A percentile compares a stretch with the other conserved stretches of the same genome.
Evolutionary conservation across 2,329 filamentous ascomycete species (phyloP).

Genomic region (Exophiala sp.): DNA sequence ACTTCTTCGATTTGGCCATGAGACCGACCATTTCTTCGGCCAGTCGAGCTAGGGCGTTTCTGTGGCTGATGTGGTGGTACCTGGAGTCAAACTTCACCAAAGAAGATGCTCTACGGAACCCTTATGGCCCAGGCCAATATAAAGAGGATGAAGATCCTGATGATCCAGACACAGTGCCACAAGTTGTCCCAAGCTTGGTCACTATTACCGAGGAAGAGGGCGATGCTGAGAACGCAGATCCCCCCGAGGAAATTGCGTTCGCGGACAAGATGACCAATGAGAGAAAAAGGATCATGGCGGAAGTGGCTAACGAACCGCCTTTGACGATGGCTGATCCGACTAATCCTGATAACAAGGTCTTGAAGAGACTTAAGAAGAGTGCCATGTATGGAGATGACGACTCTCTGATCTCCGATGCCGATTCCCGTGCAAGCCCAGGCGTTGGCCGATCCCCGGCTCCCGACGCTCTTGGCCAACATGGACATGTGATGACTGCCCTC

Average conservation of each 20-base stretch:
- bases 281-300: slow-evolving; percentile 44
- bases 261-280: slow-evolving; percentile 46
- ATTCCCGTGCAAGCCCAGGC: slow-evolving; percentile 27
- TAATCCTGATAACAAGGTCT: slow-evolving; percentile 36
- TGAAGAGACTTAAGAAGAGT: slow-evolving; percentile 44
- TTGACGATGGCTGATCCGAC: slow-evolving; percentile 24
- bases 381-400: slow-evolving; percentile 23
- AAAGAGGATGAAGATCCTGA: slow-evolving; percentile 25
- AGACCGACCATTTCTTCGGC: slow-evolving; percentile 72
- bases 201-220: slow-evolving; percentile 46
- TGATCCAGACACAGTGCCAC: slow-evolving; percentile 41
- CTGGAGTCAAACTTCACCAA: slow-evolving; percentile 80
- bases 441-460: slow-evolving; percentile 24
- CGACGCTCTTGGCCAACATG: slow-evolving; percentile 13
- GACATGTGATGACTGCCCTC: slow-evolving; percentile 20
- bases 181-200: slow-evolving; percentile 45
- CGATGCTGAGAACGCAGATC: slow-evolving; percentile 47
- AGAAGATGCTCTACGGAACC: slow-evolving; percentile 82
- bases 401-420: slow-evolving; percentile 24
- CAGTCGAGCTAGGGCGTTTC: slow-evolving; percentile 78
- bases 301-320: slow-evolving; percentile 35
- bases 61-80: slow-evolving; percentile 99
- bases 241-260: slow-evolving; percentile 44
- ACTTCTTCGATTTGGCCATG: slow-evolving; percentile 98
- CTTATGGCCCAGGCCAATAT: slow-evolving; percentile 60